Evolutionary conservation across 805 yeast genomes (phyloP), one percentile per base, ranked within the genome.

Genomic region (Debaryomyces prosopidis): DNA sequence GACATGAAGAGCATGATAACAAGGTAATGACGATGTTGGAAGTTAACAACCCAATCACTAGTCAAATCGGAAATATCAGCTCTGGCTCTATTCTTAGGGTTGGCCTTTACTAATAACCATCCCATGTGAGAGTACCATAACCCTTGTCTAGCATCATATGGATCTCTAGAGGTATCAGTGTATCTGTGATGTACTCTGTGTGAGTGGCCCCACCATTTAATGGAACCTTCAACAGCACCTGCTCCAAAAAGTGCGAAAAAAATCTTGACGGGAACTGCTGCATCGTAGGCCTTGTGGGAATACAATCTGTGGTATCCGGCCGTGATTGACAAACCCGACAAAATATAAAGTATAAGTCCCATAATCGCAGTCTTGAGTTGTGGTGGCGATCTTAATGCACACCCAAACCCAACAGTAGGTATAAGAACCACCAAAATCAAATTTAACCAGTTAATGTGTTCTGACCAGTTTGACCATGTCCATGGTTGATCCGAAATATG

Each of bases 151-250:
- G 95, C 94, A 62, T 87, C 94, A 61, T 87, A 87, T 42, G 95
- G 95, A 66, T 87, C 95, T 73, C 92, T 81, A 46, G 66, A 56
- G 20, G 94, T 87, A 68, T 87, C 95, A 4, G 94, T 87, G 68
- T 85, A 87, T 72, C 95, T 78, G 70, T 87, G 95, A 65, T 87
- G 95, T 45, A 87, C 77, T 78, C 95, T 80, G 69, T 87, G 95
- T 42, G 86, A 78, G 63, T 87, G 94, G 39, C 85, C 81, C 95
- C 95, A 87, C 94, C 94, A 87, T 66, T 87, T 87, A 65, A 87
- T 82, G 35, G 92, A 85, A 53, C 95, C 95, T 65, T 87, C 90
- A 40, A 87, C 82, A 44, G 90, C 81, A 36, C 90, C 87, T 28
- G 92, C 89, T 51, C 95, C 95, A 57, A 87, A 87, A 20, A 85